Conservation (phyloP, 2,329 filamentous ascomycete species). For the Hymenoscyphus occultus region DNA sequence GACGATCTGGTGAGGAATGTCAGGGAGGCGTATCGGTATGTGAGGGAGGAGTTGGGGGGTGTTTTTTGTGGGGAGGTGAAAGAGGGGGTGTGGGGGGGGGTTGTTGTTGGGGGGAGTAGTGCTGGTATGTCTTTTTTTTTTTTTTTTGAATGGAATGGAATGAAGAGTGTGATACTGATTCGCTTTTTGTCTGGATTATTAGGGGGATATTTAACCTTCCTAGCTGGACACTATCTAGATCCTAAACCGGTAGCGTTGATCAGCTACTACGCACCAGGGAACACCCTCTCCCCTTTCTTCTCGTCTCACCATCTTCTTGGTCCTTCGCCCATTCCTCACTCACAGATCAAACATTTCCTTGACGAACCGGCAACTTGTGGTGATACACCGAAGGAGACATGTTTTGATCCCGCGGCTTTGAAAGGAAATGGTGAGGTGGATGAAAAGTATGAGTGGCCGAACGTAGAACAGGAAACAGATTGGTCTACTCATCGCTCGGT, state of each 20-base stretch:
- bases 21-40: constrained; percentile 13
- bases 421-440: constrained; percentile 10
- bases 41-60: constrained; percentile 5
- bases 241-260: constrained; percentile 15
- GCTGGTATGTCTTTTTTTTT: constrained; percentile 9
- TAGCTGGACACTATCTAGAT: constrained; percentile 12
- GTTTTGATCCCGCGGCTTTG: constrained; percentile 9
- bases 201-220: constrained; percentile 14
- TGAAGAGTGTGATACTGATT: background rate
- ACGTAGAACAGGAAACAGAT: background rate
- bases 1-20: constrained; percentile 11
- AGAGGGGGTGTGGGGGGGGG: constrained; percentile 7
- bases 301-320: background rate
- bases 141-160: background rate
- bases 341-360: constrained; percentile 1
- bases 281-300: constrained; percentile 9
- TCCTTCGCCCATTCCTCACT: background rate
- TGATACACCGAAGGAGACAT: constrained; percentile 3
- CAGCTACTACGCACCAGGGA: constrained; percentile 11
- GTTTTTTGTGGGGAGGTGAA: background rate
- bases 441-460: constrained; percentile 1
- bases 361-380: background rate
- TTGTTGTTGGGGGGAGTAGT: constrained; percentile 14
- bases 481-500: background rate
- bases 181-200: no score